A percentile compares a stretch with the other conserved stretches of the same genome.
Conservation (phyloP, 108 stramenopile genomes). For the Phaeodactylum tricornutum region DNA sequence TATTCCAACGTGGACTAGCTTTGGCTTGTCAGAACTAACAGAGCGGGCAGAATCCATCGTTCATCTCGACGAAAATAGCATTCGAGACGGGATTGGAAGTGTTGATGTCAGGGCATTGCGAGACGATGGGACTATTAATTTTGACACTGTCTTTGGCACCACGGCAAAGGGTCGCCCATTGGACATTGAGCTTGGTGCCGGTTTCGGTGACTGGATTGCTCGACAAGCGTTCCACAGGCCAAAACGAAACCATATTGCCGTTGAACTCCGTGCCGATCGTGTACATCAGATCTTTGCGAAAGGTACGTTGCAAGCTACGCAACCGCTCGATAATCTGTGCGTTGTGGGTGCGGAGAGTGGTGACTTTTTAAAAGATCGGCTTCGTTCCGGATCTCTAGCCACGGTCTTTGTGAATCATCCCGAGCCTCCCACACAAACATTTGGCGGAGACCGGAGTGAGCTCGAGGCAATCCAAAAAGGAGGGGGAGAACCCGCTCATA, state of each 20-base stretch:
- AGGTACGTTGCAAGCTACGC: conserved; percentile 16
- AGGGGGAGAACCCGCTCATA: conserved; percentile 70
- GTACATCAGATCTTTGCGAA: conserved; percentile 58
- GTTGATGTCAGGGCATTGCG: neutral
- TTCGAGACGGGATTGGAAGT: neutral
- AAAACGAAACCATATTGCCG: conserved; percentile 49
- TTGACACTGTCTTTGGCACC: conserved; percentile 17
- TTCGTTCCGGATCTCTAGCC: conserved; percentile 22
- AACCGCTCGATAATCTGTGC: conserved; percentile 46
- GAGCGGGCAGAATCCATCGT: too few relatives aligned
- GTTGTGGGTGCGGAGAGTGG: conserved; percentile 70
- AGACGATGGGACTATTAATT: conserved; percentile 33
- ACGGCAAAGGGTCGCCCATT: conserved; percentile 16
- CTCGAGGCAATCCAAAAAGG: conserved; percentile 26
- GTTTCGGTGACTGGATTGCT: conserved; percentile 74
- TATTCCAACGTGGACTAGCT: conserved; percentile 3
- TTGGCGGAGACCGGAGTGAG: conserved; percentile 24
- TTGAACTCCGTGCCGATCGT: conserved; percentile 75
- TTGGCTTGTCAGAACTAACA: conserved; percentile 6
- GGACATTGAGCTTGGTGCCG: conserved; percentile 73
- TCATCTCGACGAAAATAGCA: neutral
- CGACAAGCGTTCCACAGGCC: conserved; percentile 52
- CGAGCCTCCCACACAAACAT: conserved; percentile 82
- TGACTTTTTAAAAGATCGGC: conserved; percentile 28
- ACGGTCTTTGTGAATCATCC: conserved; percentile 78